Conservation (phyloP, 345 rosid genomes). For the Euphorbia peplus region DNA sequence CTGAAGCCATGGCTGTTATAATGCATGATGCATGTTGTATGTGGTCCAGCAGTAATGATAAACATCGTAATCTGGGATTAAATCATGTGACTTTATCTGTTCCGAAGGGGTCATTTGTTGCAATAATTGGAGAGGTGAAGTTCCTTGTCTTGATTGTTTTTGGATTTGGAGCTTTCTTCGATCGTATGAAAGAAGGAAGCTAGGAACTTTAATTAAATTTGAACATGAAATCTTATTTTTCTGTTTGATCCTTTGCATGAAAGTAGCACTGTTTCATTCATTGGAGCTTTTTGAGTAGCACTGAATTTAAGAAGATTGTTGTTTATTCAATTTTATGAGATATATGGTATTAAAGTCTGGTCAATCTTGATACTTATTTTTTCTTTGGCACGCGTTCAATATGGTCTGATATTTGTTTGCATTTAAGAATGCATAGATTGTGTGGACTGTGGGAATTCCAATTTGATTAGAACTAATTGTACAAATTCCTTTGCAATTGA, state of each 20-base stretch:
- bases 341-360: background rate
- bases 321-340: background rate
- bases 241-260: background rate
- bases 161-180: background rate
- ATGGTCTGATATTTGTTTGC: background rate
- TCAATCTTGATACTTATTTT: background rate
- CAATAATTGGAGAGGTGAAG: constrained; percentile 79
- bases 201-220: background rate
- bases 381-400: background rate
- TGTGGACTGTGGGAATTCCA: background rate
- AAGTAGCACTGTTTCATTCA: background rate
- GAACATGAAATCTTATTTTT: background rate
- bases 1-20: constrained; percentile 47
- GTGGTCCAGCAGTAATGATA: constrained; percentile 56
- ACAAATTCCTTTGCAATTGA: background rate
- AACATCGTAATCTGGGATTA: constrained; percentile 46
- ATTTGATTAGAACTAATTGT: background rate
- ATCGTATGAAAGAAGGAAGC: background rate
- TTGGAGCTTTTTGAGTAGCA: background rate
- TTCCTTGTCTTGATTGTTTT: constrained; percentile 4
- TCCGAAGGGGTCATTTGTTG: constrained; percentile 65
- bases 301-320: background rate
- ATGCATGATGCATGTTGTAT: constrained; percentile 63
- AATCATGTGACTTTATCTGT: constrained; percentile 53
- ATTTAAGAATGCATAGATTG: too few species aligned